phyloP scores from a whole-genome alignment of 768 basidiomycete genomes.

The Suillus subluteus region DNA sequence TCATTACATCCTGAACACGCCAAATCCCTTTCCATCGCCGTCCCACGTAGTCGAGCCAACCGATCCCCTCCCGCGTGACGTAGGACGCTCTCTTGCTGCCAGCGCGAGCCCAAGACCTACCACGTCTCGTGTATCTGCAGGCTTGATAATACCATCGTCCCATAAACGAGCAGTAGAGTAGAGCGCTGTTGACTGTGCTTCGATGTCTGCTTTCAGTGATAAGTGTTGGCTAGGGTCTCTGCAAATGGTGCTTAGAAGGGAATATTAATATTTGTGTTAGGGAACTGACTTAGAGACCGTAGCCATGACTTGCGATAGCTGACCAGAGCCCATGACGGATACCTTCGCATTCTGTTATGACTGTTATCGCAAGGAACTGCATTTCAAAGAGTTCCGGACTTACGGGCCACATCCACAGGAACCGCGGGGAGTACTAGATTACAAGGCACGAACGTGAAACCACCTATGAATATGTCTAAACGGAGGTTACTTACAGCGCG shows the following conservation, averaged over 20 bases:
- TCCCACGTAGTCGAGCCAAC: slow-evolving; percentile 63
- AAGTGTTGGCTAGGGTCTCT: slow-evolving; percentile 83
- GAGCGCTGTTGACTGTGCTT: slow-evolving; percentile 82
- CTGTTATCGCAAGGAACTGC: slow-evolving; percentile 1
- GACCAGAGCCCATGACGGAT: slow-evolving; percentile 93
- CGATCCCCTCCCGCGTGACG: slow-evolving; percentile 15
- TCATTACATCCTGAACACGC: slow-evolving; percentile 86
- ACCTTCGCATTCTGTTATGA: slow-evolving; percentile 79
- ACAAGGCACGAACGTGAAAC: slow-evolving; percentile 9
- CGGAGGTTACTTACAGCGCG: slow-evolving; percentile 65
- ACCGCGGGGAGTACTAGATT: slow-evolving; percentile 84
- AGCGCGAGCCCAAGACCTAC: slow-evolving; percentile 87
- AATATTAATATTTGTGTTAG: not conserved
- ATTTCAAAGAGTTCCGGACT: slow-evolving; percentile 30
- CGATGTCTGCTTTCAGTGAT: slow-evolving; percentile 79
- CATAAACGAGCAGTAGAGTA: slow-evolving; percentile 93
- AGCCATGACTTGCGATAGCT: slow-evolving; percentile 92
- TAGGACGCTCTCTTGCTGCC: slow-evolving; percentile 51
- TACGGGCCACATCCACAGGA: slow-evolving; percentile 99
- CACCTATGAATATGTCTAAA: not conserved
- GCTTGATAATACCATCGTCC: slow-evolving; percentile 92
- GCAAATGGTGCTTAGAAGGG: slow-evolving; percentile 6
- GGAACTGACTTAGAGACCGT: slow-evolving; percentile 75
- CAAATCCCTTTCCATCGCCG: slow-evolving; percentile 72
- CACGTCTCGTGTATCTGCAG: slow-evolving; percentile 86